Evolutionary conservation across 306 rosid species (phyloP), one percentile per base, ranked within the genome.

Genomic region (Alnus glutinosa): DNA sequence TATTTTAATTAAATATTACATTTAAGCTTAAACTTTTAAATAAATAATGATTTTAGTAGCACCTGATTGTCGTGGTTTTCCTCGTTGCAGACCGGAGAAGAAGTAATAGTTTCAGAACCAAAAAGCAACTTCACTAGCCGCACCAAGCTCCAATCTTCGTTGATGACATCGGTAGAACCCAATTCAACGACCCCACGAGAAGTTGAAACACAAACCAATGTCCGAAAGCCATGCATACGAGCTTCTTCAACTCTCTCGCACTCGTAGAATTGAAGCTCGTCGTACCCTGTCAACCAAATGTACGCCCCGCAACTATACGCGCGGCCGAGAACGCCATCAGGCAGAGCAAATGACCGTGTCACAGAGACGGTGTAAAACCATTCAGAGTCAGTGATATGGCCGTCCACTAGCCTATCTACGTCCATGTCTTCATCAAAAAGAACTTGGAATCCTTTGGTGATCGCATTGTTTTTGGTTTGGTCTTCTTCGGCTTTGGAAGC

Each of bases 181-280:
- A 88, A 32, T 71, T 88, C 90, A 32, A 88, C 66, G 2, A 84
- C 89, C 12, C 92, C 92, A 54, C 9, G 9, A 0, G 85, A 66
- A 15, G 78, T 80, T 2, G 84, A 73, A 50, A 88, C 63, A 50
- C 79, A 88, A 28, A 84, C 83, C 52, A 88, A 46, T 15, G 92
- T 84, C 5, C 73, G 84, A 83, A 88, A 70, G 34, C 87, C 89
- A 12, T 77, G 84, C 16, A 54, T 18, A 1, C 74, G 55, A 3
- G 90, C 92, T 78, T 88, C 87, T 63, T 80, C 70, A 2, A 82
- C 87, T 84, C 92, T 83, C 2, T 84, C 86, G 5, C 92, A 86
- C 9, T 81, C 78, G 9, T 86, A 32, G 19, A 71, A 44, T 50
- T 82, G 77, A 39, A 85, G 76, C 44, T 83, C 83, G 4, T 77